A percentile compares a stretch with the other conserved stretches of the same genome.
phyloP scores from a whole-genome alignment of 2,329 filamentous ascomycete species.

The Bipolaris oryzae region DNA sequence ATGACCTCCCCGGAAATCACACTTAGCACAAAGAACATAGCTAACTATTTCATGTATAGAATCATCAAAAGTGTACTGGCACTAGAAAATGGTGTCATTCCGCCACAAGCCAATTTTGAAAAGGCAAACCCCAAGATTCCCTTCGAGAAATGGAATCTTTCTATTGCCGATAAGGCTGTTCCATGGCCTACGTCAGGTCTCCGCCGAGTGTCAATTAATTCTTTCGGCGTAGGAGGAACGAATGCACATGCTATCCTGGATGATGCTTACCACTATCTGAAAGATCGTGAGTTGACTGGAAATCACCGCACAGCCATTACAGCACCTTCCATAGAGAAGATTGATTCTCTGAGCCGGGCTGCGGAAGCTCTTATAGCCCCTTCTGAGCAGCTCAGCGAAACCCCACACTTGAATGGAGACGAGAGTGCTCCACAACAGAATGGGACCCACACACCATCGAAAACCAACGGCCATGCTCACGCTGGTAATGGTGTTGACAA shows the following conservation, averaged over 20 bases:
- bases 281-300: neutral
- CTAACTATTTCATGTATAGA: neutral
- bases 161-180: neutral
- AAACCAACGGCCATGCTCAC: neutral
- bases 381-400: neutral
- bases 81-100: conserved; percentile 2
- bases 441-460: neutral
- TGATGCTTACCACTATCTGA: conserved; percentile 17
- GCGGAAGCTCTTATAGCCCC: neutral
- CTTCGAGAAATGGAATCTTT: conserved; percentile 4
- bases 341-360: neutral
- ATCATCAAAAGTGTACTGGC: conserved; percentile 2
- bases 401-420: neutral
- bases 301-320: neutral
- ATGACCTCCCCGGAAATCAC: neutral
- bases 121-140: conserved; percentile 6
- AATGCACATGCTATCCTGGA: conserved; percentile 4
- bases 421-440: neutral
- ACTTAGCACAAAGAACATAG: neutral
- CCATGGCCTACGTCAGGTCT: conserved; percentile 14
- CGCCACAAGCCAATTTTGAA: conserved; percentile 2
- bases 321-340: neutral
- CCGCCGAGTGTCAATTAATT: conserved; percentile 21
- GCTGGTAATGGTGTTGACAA: neutral
- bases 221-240: conserved; percentile 37